Conservation (phyloP, 331 rosid species). For the Rosa hybrid region DNA sequence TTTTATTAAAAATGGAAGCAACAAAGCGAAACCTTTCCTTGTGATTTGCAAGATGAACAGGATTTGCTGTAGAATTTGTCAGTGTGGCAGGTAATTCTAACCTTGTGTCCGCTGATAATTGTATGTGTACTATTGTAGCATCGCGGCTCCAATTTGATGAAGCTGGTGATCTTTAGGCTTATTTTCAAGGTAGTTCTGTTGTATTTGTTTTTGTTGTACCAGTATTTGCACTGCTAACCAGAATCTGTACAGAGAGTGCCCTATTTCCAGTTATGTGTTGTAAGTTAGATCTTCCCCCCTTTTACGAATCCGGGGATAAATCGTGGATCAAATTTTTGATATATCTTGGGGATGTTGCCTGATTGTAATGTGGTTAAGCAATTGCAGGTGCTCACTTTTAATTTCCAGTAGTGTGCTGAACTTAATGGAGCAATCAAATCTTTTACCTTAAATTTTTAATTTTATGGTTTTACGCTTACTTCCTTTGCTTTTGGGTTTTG, state of each 20-base stretch:
- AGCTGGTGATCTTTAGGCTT: conserved; percentile 47
- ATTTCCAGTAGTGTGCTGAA: background rate
- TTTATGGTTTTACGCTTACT: too few species aligned
- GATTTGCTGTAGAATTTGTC: conserved; percentile 27
- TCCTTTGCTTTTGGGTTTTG: background rate
- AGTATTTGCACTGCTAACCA: conserved; percentile 56
- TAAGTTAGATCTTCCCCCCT: conserved; percentile 24
- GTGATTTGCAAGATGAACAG: conserved; percentile 35
- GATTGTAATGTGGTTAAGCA: background rate
- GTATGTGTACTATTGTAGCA: conserved; percentile 33
- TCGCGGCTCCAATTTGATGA: conserved; percentile 35
- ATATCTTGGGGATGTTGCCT: background rate
- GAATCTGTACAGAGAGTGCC: conserved; percentile 57
- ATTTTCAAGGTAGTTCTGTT: conserved; percentile 10
- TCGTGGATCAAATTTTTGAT: background rate
- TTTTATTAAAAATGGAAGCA: conserved; percentile 90
- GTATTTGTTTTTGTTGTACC: conserved; percentile 15
- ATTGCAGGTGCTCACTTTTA: background rate
- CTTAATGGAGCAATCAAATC: background rate
- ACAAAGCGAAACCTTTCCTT: conserved; percentile 75
- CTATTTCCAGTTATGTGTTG: conserved; percentile 36
- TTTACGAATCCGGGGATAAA: conserved; percentile 24
- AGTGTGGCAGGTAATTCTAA: conserved; percentile 35
- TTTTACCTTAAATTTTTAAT: background rate
- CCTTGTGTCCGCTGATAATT: conserved; percentile 31